phyloP scores from a whole-genome alignment of 2,329 filamentous ascomycete species.

The Exophiala lecanii-corni region DNA sequence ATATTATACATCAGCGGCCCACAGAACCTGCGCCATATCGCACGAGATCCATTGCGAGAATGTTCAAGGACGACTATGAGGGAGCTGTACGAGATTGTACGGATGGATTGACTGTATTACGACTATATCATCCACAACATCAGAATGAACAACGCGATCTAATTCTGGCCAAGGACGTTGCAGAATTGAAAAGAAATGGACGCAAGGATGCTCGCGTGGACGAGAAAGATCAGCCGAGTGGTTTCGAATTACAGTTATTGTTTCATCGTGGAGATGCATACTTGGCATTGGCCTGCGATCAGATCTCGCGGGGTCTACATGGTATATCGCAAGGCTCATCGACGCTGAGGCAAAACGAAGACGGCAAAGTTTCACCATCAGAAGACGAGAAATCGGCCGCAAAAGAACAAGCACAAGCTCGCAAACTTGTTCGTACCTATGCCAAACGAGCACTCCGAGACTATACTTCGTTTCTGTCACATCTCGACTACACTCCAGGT shows the following conservation, averaged over 20 bases:
- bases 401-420: slow-evolving; percentile 49
- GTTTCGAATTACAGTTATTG: slow-evolving; percentile 67
- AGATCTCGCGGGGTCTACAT: slow-evolving; percentile 56
- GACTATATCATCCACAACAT: slow-evolving; percentile 52
- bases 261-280: slow-evolving; percentile 73
- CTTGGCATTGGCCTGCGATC: slow-evolving; percentile 64
- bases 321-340: slow-evolving; percentile 30
- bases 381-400: slow-evolving; percentile 37
- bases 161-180: slow-evolving; percentile 42
- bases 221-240: slow-evolving; percentile 66
- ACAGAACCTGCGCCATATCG: slow-evolving; percentile 63
- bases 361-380: slow-evolving; percentile 31
- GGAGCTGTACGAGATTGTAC: slow-evolving; percentile 68
- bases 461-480: slow-evolving; percentile 65
- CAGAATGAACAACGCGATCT: slow-evolving; percentile 48
- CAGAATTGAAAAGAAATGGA: slow-evolving; percentile 39
- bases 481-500: slow-evolving; percentile 74
- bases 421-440: slow-evolving; percentile 66
- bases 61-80: slow-evolving; percentile 69
- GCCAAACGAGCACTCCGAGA: slow-evolving; percentile 73
- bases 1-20: slow-evolving; percentile 62
- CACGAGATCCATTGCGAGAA: slow-evolving; percentile 68
- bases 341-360: slow-evolving; percentile 22
- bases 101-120: slow-evolving; percentile 55
- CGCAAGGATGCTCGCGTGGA: slow-evolving; percentile 49